Evolutionary conservation across 2,329 filamentous ascomycete genomes (phyloP).

Genomic region (Colletotrichum tofieldiae): DNA sequence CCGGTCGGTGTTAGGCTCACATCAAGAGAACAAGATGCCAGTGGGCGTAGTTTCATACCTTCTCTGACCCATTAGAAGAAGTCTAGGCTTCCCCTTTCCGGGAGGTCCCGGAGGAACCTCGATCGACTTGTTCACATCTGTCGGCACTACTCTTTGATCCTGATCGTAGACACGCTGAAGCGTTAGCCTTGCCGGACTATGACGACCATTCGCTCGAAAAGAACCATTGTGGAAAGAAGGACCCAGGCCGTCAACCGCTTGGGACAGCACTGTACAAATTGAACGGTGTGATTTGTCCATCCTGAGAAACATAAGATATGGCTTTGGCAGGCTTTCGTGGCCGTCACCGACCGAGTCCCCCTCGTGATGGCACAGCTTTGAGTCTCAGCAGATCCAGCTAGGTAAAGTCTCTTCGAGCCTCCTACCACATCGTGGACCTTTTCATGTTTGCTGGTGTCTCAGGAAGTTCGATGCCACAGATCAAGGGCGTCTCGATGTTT

Average conservation of each 20-base stretch:
- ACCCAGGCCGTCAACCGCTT: conserved; percentile 39
- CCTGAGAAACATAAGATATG: neutral
- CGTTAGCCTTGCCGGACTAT: conserved; percentile 74
- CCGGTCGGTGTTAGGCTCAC: neutral
- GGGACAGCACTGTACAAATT: conserved; percentile 37
- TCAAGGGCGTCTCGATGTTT: conserved; percentile 24
- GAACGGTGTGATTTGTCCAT: conserved; percentile 23
- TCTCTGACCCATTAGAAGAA: conserved; percentile 95
- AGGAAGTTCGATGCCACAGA: conserved; percentile 36
- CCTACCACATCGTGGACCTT: neutral
- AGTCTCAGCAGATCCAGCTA: neutral
- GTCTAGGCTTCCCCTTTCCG: conserved; percentile 81
- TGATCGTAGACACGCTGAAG: conserved; percentile 75
- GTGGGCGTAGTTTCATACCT: conserved; percentile 70
- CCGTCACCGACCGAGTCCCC: too few species aligned
- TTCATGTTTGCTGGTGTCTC: conserved; percentile 46
- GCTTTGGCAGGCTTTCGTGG: neutral
- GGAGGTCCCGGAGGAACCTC: conserved; percentile 62
- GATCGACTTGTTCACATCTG: conserved; percentile 62
- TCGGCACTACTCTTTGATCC: conserved; percentile 68
- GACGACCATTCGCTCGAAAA: conserved; percentile 54
- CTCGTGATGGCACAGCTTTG: too few species aligned
- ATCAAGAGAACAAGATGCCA: neutral
- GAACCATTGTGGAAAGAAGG: conserved; percentile 47
- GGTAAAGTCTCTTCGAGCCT: neutral